Evolutionary conservation across 2,329 filamentous ascomycete species (phyloP), one percentile per base, ranked within the genome.

Genomic region (Botryosphaeria agaves): DNA sequence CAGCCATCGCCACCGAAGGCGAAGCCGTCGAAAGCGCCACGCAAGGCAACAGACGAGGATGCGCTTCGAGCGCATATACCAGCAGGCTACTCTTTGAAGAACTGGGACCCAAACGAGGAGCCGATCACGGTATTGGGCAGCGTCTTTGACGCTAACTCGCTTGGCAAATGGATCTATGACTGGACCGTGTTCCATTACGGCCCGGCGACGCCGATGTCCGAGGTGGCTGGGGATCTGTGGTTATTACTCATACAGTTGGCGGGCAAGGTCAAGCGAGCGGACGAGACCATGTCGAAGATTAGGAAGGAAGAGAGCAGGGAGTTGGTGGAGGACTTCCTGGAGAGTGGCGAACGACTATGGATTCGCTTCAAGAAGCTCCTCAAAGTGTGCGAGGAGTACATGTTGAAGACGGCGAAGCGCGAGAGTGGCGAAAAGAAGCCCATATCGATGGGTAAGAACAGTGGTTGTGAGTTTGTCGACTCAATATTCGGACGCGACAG

Each of bases 111-210:
- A 1, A 75, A 72, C 17, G 87, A 95, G 61, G 75, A 84, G 42
- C 89, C 89, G 30, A 94, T 98, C 51, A 76, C 94, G 49, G 70
- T 98, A 16, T 68, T 95, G 14, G 89, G 89, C 30, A 92, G 82
- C 49, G 89, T 95, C 33, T 95, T 95, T 48, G 89, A 95, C 50
- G 82, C 87, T 48, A 94, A 95, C 66, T 93, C 83, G 16, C 68
- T 98, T 18, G 89, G 89, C 47, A 94, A 94, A 59, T 98, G 89
- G 89, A 91, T 98, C 48, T 98, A 93, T 57, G 89, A 95, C 65
- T 98, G 89, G 89, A 94, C 89, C 12, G 82, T 94, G 39, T 93
- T 82, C 61, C 76, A 78, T 51, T 76, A 91, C 42, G 82, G 82
- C 21, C 71, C 83, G 9, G 70, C 71, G 24, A 83, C 79, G 7